Evolutionary conservation across 352 stramenopile species (phyloP), one percentile per base, ranked within the genome.

Genomic region (Globisporangium solare): DNA sequence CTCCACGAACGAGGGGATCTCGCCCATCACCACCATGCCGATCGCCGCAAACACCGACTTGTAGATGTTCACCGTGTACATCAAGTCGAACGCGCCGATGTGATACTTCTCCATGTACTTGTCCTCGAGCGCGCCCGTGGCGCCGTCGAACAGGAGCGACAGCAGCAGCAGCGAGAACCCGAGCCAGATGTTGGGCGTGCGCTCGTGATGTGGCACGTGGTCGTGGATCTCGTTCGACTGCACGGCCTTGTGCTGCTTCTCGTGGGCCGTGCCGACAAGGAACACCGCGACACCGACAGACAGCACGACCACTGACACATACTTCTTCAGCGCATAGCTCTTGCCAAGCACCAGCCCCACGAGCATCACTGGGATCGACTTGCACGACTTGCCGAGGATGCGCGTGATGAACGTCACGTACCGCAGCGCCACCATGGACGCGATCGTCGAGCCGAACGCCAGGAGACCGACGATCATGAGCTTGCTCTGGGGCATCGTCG

Each of bases 1-100:
- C 47, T 85, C 64, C n/a, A 92, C 43, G 42, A 88, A 86, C 3
- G 72, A 66, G 0, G 73, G 74, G 10, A 92, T 65, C 56, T 92
- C 82, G 14, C 78, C 75, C 56, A 86, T 88, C 42, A 83, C 64
- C 27, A 90, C 75, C 79, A 90, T 87, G 1, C 83, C 83, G 6
- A 74, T 60, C 7, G 60, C 74, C 6, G 81, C 71, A 53, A 93
- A 94, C 18, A 84, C 35, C 11, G 73, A 74, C 71, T 93, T 94
- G 73, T 86, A 94, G 51, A 89, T 75, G 71, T 89, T 92, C 54
- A 94, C 79, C n/a, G 80, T 68, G 69, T 89, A 93, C 84, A 94
- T 94, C 41, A 94, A 69, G 55, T 92, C 83, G 58, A 94, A 94
- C 4, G 84, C 74, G 21, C 83, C 82, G 35, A 94, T 78, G 60